Conservation (phyloP, 139 green algal genomes). For the Trebouxia sp. region DNA sequence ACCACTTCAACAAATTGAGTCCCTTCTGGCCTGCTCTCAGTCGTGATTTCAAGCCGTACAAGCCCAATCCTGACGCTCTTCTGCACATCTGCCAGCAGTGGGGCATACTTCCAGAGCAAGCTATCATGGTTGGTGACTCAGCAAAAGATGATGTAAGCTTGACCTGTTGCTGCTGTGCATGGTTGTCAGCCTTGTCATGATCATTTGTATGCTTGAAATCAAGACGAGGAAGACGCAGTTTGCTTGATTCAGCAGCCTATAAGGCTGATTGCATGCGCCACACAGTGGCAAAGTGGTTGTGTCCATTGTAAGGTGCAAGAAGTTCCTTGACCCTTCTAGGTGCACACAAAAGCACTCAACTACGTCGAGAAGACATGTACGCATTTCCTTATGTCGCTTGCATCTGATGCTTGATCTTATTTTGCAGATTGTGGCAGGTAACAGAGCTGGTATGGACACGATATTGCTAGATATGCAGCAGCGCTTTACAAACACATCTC, state of each 20-base stretch:
- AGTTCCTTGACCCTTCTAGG: too few relatives aligned
- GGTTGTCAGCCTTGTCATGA: neutral
- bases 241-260: too few relatives aligned
- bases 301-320: too few relatives aligned
- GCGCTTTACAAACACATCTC: slow-evolving; percentile 9
- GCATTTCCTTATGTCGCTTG: neutral
- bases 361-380: neutral
- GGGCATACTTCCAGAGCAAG: slow-evolving; percentile 58
- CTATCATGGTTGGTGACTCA: slow-evolving; percentile 86
- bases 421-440: slow-evolving; percentile 74
- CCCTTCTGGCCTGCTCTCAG: slow-evolving; percentile 34
- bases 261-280: too few relatives aligned
- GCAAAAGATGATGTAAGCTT: slow-evolving; percentile 73
- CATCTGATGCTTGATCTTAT: neutral
- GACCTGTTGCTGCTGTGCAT: neutral
- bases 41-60: slow-evolving; percentile 55
- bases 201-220: too few relatives aligned
- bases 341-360: too few relatives aligned
- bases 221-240: too few relatives aligned
- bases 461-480: slow-evolving; percentile 66
- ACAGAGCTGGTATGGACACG: slow-evolving; percentile 71
- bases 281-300: too few relatives aligned
- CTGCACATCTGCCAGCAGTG: slow-evolving; percentile 82
- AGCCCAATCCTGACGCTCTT: slow-evolving; percentile 72
- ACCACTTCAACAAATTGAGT: slow-evolving; percentile 39